Evolutionary conservation across 805 yeast species (phyloP).

Genomic region (Saturnispora hagleri): DNA sequence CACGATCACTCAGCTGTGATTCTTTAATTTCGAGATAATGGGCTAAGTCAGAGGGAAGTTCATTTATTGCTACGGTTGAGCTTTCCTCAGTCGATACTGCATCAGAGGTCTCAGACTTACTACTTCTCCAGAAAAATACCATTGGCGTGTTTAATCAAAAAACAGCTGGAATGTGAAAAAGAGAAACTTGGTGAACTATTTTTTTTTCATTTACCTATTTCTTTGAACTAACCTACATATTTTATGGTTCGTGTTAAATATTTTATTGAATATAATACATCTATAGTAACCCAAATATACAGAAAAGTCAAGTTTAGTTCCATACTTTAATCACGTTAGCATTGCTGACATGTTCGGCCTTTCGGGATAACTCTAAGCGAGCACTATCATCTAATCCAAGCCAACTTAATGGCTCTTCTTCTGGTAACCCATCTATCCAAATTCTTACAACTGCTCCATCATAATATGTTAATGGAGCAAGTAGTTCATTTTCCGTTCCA

Average conservation of each 20-base stretch:
- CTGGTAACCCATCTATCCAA: slow-evolving; percentile 51
- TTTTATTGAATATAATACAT: neutral
- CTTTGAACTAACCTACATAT: neutral
- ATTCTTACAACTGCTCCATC: slow-evolving; percentile 14
- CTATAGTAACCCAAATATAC: neutral
- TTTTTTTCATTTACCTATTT: neutral
- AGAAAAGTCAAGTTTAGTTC: neutral
- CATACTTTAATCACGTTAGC: neutral
- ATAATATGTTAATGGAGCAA: slow-evolving; percentile 39
- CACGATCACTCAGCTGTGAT: slow-evolving; percentile 24
- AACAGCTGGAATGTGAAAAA: neutral
- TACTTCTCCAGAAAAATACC: slow-evolving; percentile 14
- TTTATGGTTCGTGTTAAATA: neutral
- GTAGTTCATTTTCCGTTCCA: neutral
- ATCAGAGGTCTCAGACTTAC: neutral
- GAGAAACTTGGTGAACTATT: neutral
- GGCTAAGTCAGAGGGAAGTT: slow-evolving; percentile 20
- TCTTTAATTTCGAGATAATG: slow-evolving; percentile 21
- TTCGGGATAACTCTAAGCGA: slow-evolving; percentile 7
- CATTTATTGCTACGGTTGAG: neutral
- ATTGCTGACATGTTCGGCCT: slow-evolving; percentile 5
- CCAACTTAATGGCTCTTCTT: slow-evolving; percentile 32
- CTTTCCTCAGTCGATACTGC: neutral
- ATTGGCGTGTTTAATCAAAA: slow-evolving; percentile 2
- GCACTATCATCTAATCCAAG: slow-evolving; percentile 16